Evolutionary conservation across 176 grass and related monocot genomes (phyloP).

Genomic region (Triticum dicoccoides): DNA sequence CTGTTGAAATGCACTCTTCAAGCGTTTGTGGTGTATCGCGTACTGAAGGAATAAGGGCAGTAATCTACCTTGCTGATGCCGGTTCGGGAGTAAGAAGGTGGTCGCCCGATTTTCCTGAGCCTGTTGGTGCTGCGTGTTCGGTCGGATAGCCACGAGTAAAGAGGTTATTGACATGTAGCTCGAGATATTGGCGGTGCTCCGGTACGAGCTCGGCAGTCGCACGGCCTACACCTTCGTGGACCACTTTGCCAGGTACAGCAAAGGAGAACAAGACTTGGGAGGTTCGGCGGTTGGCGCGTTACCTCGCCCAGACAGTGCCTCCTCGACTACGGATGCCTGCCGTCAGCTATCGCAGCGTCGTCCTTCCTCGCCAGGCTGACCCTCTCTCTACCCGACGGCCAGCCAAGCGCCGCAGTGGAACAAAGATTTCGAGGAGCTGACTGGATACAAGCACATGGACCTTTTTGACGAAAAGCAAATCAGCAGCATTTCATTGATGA

Average conservation of each 20-base stretch:
- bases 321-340: neutral
- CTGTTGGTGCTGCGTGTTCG: no score
- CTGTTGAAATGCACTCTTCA: neutral
- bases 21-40: neutral
- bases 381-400: neutral
- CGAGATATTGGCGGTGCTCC: constrained; percentile 13
- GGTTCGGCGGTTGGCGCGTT: no score
- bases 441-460: constrained; percentile 19
- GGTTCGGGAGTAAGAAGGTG: no score
- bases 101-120: no score
- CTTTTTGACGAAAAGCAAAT: no score
- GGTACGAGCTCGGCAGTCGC: constrained; percentile 2
- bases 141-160: neutral
- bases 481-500: no score
- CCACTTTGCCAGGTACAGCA: constrained; percentile 10
- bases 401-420: no score
- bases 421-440: neutral
- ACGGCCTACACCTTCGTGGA: constrained; percentile 37
- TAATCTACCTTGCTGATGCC: no score
- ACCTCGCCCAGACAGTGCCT: no score
- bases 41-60: neutral
- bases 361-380: constrained; percentile 18
- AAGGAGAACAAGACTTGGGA: no score
- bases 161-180: constrained; percentile 13
- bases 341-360: constrained; percentile 22